phyloP scores from a whole-genome alignment of 129 eudicot species.

The Flaveria bidentis region DNA sequence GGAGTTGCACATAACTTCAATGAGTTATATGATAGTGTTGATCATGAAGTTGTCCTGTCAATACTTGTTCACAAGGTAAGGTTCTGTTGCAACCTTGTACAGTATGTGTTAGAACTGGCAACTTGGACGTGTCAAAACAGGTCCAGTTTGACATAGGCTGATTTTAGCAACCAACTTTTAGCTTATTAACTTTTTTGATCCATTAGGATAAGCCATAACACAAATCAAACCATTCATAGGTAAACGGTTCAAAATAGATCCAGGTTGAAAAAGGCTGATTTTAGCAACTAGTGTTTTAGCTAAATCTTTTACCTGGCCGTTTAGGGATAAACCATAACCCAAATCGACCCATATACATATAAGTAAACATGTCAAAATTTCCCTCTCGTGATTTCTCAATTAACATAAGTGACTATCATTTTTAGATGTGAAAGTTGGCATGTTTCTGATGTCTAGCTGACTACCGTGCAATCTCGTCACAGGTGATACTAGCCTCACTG shows the following conservation, averaged over 20 bases:
- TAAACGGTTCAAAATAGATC: not conserved
- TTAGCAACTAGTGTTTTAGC: not conserved
- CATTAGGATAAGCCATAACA: not conserved
- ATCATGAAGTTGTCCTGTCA: constrained; percentile 91
- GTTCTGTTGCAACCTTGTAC: constrained; percentile 1
- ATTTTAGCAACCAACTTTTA: not conserved
- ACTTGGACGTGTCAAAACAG: not conserved
- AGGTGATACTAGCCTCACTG: constrained; percentile 87
- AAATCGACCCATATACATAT: not conserved
- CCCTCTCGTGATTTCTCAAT: not conserved
- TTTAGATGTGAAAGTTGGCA: constrained; percentile 12
- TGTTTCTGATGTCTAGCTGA: constrained; percentile 14
- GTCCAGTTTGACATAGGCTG: not conserved
- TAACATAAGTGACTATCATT: not conserved
- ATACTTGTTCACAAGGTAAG: constrained; percentile 92
- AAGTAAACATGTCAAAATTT: not conserved
- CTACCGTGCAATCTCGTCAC: constrained; percentile 22
- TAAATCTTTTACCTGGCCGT: not conserved
- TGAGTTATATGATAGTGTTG: constrained; percentile 87
- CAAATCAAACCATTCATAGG: not conserved
- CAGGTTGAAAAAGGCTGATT: not conserved
- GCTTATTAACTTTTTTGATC: not conserved
- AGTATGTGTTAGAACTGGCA: not conserved
- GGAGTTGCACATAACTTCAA: constrained; percentile 76
- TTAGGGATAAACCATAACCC: not conserved